phyloP scores from a whole-genome alignment of 108 stramenopile genomes.

The Tribonema minus region DNA sequence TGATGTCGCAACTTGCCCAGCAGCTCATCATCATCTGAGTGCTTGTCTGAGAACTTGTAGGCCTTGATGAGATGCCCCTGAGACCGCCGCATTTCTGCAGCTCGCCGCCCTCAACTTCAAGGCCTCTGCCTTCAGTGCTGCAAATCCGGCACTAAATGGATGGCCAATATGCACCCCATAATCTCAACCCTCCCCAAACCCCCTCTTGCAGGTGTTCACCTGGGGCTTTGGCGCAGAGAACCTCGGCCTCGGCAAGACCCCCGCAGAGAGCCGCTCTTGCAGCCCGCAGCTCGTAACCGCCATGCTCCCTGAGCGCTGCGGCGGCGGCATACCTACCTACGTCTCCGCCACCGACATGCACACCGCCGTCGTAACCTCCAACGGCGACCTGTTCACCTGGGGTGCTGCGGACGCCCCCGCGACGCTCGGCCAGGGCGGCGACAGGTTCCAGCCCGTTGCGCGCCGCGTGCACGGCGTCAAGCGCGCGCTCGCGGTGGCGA shows the following conservation, averaged over 20 bases:
- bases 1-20: too few species aligned
- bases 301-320: constrained; percentile 31
- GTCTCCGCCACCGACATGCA: constrained; percentile 45
- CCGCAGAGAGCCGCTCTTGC: constrained; percentile 11
- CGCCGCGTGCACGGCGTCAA: constrained; percentile 44
- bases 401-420: constrained; percentile 26
- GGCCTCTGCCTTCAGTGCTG: too few species aligned
- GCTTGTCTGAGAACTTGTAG: too few species aligned
- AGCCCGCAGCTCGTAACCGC: constrained; percentile 17
- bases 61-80: too few species aligned
- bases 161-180: too few species aligned
- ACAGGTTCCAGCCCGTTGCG: constrained; percentile 43
- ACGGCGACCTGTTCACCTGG: constrained; percentile 48
- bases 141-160: too few species aligned
- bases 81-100: too few species aligned
- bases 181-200: too few species aligned
- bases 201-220: constrained; percentile 41
- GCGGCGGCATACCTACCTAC: constrained; percentile 16
- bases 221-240: constrained; percentile 43
- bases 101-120: too few species aligned
- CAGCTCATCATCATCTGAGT: too few species aligned
- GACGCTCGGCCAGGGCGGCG: constrained; percentile 35
- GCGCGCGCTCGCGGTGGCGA: constrained; percentile 33
- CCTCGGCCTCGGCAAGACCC: constrained; percentile 14
- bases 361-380: constrained; percentile 43